Percentiles rank a stretch among this genome's conserved stretches.
Evolutionary conservation across 345 rosid genomes (phyloP).

Genomic region (Combretum micranthum): DNA sequence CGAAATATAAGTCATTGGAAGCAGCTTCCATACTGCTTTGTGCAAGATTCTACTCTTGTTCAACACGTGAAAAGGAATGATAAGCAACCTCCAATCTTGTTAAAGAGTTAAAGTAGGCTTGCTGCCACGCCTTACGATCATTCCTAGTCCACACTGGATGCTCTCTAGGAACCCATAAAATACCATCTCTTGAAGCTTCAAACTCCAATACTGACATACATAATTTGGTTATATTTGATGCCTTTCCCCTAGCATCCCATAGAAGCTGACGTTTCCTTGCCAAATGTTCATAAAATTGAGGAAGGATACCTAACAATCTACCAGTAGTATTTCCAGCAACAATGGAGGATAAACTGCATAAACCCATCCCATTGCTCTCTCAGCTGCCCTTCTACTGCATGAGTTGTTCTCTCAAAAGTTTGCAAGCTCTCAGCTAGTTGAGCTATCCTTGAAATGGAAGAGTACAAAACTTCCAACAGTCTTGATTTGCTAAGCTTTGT

Average conservation of each 20-base stretch:
- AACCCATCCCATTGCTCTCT: constrained; percentile 97
- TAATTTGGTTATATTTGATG: no score
- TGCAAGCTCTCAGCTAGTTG: constrained; percentile 68
- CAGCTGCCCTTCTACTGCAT: constrained; percentile 75
- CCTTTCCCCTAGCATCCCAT: constrained; percentile 75
- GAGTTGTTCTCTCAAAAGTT: constrained; percentile 59
- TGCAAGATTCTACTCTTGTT: no score
- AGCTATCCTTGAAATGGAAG: constrained; percentile 50
- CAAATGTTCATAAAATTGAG: constrained; percentile 75
- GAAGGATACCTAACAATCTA: constrained; percentile 74
- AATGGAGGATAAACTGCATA: constrained; percentile 64
- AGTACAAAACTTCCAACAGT: constrained; percentile 58
- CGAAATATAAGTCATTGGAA: no score
- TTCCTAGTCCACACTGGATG: no score
- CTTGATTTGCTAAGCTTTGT: constrained; percentile 56
- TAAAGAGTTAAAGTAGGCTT: no score
- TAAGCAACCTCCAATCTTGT: no score
- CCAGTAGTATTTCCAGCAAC: constrained; percentile 42
- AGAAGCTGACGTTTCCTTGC: constrained; percentile 57
- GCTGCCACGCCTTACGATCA: no score
- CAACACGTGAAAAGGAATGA: no score
- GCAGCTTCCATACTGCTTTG: no score
- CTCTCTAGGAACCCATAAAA: no score
- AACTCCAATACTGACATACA: no score
- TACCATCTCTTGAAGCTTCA: no score